phyloP scores from a whole-genome alignment of 176 grass and related monocot species.

The Alopecurus myosuroides region DNA sequence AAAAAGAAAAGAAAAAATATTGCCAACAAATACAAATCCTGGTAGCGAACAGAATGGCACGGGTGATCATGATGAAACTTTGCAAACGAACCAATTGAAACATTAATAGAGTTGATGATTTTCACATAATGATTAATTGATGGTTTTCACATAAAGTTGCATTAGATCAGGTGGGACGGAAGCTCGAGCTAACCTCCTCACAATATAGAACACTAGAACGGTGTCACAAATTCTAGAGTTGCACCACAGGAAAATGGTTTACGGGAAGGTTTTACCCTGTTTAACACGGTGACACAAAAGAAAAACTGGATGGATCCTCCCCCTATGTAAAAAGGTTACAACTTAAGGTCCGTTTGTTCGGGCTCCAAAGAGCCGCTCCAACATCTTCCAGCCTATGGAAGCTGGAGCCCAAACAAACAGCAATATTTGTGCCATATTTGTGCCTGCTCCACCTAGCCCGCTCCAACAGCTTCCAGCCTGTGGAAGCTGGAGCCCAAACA shows the following conservation, averaged over 20 bases:
- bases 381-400: too few species aligned
- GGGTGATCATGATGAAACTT: not conserved
- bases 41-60: not conserved
- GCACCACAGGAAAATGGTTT: not conserved
- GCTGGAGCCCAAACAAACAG: too few species aligned
- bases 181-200: not conserved
- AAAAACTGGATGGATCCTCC: constrained; percentile 1
- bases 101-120: not conserved
- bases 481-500: too few species aligned
- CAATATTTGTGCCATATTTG: too few species aligned
- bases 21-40: not conserved
- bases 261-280: not conserved
- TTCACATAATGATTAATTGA: not conserved
- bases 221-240: constrained; percentile 17
- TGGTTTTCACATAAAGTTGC: not conserved
- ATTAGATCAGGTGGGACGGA: not conserved
- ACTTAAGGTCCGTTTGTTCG: too few species aligned
- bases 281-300: constrained; percentile 4
- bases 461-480: too few species aligned
- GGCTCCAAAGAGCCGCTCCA: too few species aligned
- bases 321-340: constrained; percentile 5
- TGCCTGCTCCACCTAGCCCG: too few species aligned
- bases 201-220: not conserved
- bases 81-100: not conserved
- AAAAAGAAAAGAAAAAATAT: too few species aligned